These are phyloP conservation scores for Lantana camara DNA, from an alignment of 257 asterid genomes.

Conservation along the genomic window DNA sequence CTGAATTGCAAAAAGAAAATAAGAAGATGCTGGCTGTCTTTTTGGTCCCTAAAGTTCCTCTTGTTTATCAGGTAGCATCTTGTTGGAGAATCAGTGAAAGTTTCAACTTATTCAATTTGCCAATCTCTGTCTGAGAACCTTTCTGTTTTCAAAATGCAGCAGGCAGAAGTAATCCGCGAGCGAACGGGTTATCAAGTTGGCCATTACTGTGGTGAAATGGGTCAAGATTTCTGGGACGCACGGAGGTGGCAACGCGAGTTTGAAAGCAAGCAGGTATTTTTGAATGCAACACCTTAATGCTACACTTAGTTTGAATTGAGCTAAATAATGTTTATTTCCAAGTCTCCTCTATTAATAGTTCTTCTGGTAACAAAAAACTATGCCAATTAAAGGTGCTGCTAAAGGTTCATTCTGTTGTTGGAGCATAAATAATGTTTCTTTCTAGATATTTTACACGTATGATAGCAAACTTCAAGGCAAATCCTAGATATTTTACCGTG, in stretches of 20 bases:
- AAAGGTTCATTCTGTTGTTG: conserved; percentile 11
- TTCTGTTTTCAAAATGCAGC: conserved; percentile 53
- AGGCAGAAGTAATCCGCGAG: conserved; percentile 97
- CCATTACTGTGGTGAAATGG: conserved; percentile 99
- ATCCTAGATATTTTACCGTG: not conserved
- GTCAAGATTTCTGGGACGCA: conserved; percentile 99
- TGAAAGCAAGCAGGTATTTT: conserved; percentile 86
- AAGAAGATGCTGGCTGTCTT: conserved; percentile 92
- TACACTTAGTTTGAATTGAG: conserved; percentile 14
- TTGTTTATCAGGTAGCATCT: conserved; percentile 88
- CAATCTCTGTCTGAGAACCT: conserved; percentile 18
- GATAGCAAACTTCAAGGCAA: not conserved
- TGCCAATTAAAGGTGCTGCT: not conserved
- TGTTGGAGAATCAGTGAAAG: conserved; percentile 4
- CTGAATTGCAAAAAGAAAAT: conserved; percentile 65
- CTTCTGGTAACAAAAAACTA: not conserved
- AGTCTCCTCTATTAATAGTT: conserved; percentile 5
- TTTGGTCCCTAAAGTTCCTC: conserved; percentile 98
- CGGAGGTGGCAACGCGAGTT: conserved; percentile 98
- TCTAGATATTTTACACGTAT: no score
- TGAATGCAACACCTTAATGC: conserved; percentile 5
- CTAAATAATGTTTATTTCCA: conserved; percentile 17
- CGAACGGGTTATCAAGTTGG: conserved; percentile 93
- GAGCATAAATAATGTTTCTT: conserved; percentile 4
- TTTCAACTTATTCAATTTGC: conserved; percentile 21